Conservation (phyloP, 2,329 filamentous ascomycete species). For the Botrytis fabae region DNA sequence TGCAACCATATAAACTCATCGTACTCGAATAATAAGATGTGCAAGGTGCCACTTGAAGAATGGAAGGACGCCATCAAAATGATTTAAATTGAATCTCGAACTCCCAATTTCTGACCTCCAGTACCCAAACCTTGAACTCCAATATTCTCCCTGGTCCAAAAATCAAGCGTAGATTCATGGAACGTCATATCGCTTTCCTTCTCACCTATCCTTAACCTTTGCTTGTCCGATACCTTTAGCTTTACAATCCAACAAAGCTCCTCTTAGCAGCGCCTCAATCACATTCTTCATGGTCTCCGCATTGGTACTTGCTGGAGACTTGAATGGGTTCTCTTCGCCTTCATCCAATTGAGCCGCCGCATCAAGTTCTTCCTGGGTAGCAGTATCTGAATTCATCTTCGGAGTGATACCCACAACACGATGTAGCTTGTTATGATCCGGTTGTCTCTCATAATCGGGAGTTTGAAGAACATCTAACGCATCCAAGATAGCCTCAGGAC, state of each 20-base stretch:
- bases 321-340: not conserved
- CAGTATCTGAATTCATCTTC: not conserved
- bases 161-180: not conserved
- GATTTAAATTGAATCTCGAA: not conserved
- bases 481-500: conserved; percentile 33
- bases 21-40: not conserved
- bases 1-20: not conserved
- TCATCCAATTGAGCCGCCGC: not conserved
- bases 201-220: not conserved
- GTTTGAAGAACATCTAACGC: conserved; percentile 27
- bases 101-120: not conserved
- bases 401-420: not conserved
- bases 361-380: conserved; percentile 2
- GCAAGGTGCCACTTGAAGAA: not conserved
- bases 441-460: not conserved
- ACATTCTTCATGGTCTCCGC: not conserved
- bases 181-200: not conserved
- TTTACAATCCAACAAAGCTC: conserved; percentile 2
- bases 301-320: conserved; percentile 4
- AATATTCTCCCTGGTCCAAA: not conserved
- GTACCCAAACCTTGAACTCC: not conserved
- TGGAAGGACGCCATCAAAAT: not conserved
- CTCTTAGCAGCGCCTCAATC: conserved; percentile 3
- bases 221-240: not conserved
- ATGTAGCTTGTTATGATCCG: not conserved